Evolutionary conservation across 306 rosid genomes (phyloP).

Genomic region (Malus fusca): DNA sequence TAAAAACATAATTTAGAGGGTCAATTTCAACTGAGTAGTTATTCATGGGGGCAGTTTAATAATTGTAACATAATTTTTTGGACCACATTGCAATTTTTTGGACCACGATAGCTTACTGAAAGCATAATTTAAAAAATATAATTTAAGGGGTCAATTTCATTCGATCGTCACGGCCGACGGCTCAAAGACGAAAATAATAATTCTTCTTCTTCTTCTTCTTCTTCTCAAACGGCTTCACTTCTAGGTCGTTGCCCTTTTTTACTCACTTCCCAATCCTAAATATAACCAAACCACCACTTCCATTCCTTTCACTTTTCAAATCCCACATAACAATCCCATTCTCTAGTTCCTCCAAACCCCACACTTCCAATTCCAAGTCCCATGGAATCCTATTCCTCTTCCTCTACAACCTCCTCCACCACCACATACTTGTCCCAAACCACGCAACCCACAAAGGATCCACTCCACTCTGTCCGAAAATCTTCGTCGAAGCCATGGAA

Average conservation of each 20-base stretch:
- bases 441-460: background rate
- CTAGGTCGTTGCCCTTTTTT: constrained; percentile 21
- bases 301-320: background rate
- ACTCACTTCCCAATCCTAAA: background rate
- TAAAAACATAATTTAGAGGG: too few relatives aligned
- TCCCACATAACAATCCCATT: background rate
- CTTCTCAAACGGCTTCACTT: constrained; percentile 16
- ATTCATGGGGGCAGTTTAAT: too few relatives aligned
- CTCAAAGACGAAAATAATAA: constrained; percentile 24
- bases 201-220: too few relatives aligned
- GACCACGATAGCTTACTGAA: too few relatives aligned
- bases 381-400: background rate
- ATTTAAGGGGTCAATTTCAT: too few relatives aligned
- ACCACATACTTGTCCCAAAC: background rate
- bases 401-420: background rate
- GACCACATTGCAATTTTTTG: too few relatives aligned
- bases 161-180: constrained; percentile 41
- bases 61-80: too few relatives aligned
- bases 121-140: too few relatives aligned
- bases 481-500: constrained; percentile 45
- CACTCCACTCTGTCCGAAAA: constrained; percentile 43
- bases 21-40: too few relatives aligned
- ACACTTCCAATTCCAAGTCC: background rate
- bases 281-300: background rate
- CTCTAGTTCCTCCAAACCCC: background rate